These are phyloP conservation scores for Fusarium pininemorale DNA, from an alignment of 2,329 filamentous ascomycete species.

Conservation along the genomic window DNA sequence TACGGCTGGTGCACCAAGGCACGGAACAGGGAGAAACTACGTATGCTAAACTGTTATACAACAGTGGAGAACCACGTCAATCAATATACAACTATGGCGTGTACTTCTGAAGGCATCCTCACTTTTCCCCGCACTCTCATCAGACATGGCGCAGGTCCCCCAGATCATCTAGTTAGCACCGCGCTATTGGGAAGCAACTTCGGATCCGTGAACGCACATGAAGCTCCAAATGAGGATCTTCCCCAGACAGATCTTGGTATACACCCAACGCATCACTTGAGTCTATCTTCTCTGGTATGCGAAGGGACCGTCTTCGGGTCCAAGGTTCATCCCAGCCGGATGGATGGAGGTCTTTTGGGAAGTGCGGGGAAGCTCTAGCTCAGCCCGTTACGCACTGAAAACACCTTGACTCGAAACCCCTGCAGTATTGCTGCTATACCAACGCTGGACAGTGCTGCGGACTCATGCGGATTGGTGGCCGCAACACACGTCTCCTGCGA, in stretches of 20 bases:
- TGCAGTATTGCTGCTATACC: constrained; percentile 2
- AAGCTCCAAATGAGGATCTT: constrained; percentile 16
- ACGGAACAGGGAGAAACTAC: not conserved
- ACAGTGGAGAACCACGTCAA: constrained; percentile 14
- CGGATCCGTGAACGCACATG: constrained; percentile 36
- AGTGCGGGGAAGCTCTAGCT: constrained; percentile 40
- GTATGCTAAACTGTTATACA: not conserved
- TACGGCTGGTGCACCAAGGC: not conserved
- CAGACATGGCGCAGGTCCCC: constrained; percentile 19
- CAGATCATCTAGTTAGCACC: constrained; percentile 24
- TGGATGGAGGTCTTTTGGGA: constrained; percentile 35
- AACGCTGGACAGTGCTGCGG: not conserved
- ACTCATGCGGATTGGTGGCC: not conserved
- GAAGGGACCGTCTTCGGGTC: constrained; percentile 21
- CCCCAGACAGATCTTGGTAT: constrained; percentile 27
- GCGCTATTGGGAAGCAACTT: constrained; percentile 32
- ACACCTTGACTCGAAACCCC: constrained; percentile 28
- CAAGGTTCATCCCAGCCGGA: constrained; percentile 39
- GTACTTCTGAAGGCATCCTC: constrained; percentile 19
- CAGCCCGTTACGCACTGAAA: constrained; percentile 6
- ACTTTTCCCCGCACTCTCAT: constrained; percentile 31
- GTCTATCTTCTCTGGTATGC: constrained; percentile 23
- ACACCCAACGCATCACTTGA: constrained; percentile 9
- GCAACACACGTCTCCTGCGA: not conserved
- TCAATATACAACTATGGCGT: not conserved